Base-by-base conservation (phyloP, 2,329 filamentous ascomycete species). In the Alternaria triticimaculans region DNA sequence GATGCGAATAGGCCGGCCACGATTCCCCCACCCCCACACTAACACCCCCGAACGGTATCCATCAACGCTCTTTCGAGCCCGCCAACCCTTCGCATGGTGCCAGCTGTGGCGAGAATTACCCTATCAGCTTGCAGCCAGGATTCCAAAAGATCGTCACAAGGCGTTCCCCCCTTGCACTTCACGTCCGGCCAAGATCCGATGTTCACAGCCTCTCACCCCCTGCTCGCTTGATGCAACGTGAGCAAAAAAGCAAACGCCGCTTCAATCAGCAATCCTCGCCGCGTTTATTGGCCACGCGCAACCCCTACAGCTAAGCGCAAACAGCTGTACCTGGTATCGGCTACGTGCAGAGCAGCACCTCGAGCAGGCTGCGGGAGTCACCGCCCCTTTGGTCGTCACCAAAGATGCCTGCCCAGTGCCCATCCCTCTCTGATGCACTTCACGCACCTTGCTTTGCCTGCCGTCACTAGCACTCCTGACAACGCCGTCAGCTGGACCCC, bases 401-500 rank as follows among this genome's bases (percentile, higher is more conserved):
- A 66, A 69, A 33, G 60, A 66, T 67, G 71, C 73, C 70, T 73
- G 66, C 55, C 63, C 62, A 63, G 69, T 73, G 65, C 55, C 63
- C 62, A 63, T 70, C 68, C 69, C 69, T 72, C 67, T 66, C 54
- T 66, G 68, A 67, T 60, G 68, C 66, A 67, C 51, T 60, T 67
- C 70, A 70, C 60, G 60, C 62, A 66, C 69, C 71, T 75, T 72
- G 72, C 71, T 75, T 75, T 70, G 72, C 69, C 73, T 67, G 62
- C 69, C 61, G 68, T 68, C 60, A 69, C 74, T 72, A 73, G 72
- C 68, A 70, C 72, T 69, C 67, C 67, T 74, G 65, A 73, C 70
- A 63, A 68, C 67, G 66, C 66, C 69, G 76, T 80, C 78, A 80
- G 77, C 78, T 78, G 77, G 65, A 79, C 78, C 77, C 78, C 78